Base-by-base conservation (phyloP, 2,329 filamentous ascomycete genomes). In the Botrytis fabae region DNA sequence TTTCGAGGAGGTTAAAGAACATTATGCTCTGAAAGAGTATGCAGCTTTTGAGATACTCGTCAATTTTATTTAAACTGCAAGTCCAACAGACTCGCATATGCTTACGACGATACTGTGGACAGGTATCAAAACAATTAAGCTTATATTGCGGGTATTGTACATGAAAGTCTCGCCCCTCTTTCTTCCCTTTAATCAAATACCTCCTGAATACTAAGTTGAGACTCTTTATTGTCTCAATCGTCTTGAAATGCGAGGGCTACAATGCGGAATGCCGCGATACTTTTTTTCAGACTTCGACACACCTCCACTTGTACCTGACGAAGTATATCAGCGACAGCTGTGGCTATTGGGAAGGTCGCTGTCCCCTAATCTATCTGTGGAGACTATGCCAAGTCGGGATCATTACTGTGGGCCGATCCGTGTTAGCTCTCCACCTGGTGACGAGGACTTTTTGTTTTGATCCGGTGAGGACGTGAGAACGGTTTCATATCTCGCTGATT, bases 311-410 rank as follows among this genome's bases (percentile, higher is more conserved):
- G 2, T 40, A 14, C 35, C 40, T 3, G 25, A 57, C 9, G 25
- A 68, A 57, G 25, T n/a, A 57, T 4, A 40, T 25, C 35, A 42
- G 25, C 32, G 32, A 35, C 22, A 25, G 46, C 12, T 32, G 18
- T 44, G 3, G 65, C n/a, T 5, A 38, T 32, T 20, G 5, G 35
- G 18, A 69, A 32, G n/a, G 32, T 68, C 64, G 25, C 46, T 28
- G 25, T 68, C 38, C 25, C 25, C 2, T 16, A 28, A 54, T 68
- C 46, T 57, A 32, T 59, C 18, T 42, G 48, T 69, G 35, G 48
- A 42, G 48, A 68, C 65, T 69, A 32, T 69, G 65, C 65, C 65
- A 42, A 69, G 48, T 57, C 65, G 25, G n/a, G 38, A 69, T 57
- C 65, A n/a, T 48, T 44, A 28, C 10, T 69, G 35, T 69, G 65